Evolutionary conservation across 768 basidiomycete species (phyloP), one percentile per base, ranked within the genome.

Genomic region (Clitopilus passeckerianus): DNA sequence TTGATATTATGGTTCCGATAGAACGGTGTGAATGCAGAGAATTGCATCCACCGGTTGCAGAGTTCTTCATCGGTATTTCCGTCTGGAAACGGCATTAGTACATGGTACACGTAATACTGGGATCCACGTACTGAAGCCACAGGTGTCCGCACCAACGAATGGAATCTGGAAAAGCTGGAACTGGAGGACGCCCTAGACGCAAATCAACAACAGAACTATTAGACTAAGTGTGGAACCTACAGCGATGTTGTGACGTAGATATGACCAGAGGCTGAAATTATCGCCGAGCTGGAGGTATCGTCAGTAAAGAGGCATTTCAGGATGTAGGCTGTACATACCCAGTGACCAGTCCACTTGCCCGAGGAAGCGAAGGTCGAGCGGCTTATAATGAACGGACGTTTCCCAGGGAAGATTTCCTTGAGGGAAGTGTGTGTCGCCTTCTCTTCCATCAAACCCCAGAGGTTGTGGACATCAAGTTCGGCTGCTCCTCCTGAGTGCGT

Each of bases 121-220:
- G 46, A 55, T 37, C 16, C 54, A 71, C 78, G 59, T 63, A 81
- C 78, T 77, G 74, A 87, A 87, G 18, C 86, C 86, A 68, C 86
- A 87, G 6, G 87, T 85, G 65, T 93, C 91, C 2, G 90, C 87
- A 18, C 91, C 91, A 16, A 92, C 90, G 74, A 92, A 87, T 0
- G 91, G 91, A 60, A 91, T 87, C 64, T 89, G 86, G 80, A 87
- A 92, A 14, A 92, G 72, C 70, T 91, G 89, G 81, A 93, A 92
- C 70, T 92, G 90, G 18, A 93, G 77, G 18, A 90, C 74, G 16
- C 89, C 90, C 74, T 91, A 34, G 23, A 59, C 41, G 27, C 30
- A 58, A 23, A 54, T 54, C 35, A 58, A 35, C 57, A 24, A 34
- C 33, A 14, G 50, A 33, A 44, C 23, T 34, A 16, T 33, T 16